Conservation (phyloP, 179 eudicot genomes). For the Corrigiola litoralis region DNA sequence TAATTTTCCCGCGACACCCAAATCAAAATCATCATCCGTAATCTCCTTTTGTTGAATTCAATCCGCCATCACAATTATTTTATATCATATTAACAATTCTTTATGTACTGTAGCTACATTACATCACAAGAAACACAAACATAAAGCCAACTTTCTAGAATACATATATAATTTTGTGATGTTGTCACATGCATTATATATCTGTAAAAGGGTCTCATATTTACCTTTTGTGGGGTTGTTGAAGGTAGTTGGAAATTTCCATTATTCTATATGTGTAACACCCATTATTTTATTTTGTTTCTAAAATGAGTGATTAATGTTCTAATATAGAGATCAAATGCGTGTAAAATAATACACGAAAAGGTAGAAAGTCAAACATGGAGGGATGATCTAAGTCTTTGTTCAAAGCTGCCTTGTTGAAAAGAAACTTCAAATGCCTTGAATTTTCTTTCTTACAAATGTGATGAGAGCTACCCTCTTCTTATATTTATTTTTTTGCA, state of each 20-base stretch:
- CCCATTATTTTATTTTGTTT: not conserved
- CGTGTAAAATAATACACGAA: constrained; percentile 17
- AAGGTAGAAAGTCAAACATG: constrained; percentile 37
- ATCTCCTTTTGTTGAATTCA: no score
- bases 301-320: not conserved
- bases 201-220: not conserved
- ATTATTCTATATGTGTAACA: not conserved
- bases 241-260: constrained; percentile 27
- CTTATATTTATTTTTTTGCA: no score
- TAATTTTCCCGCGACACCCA: no score
- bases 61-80: no score
- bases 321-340: constrained; percentile 9
- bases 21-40: no score
- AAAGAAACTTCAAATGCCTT: constrained; percentile 15
- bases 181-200: no score
- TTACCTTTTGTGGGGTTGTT: constrained; percentile 27
- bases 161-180: no score
- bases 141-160: no score
- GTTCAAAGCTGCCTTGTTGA: constrained; percentile 34
- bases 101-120: no score
- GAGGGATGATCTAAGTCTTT: constrained; percentile 38
- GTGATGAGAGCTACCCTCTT: no score
- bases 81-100: no score
- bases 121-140: no score
- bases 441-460: constrained; percentile 12